Base-by-base conservation (phyloP, 2,329 filamentous ascomycete species). In the Sodiomyces alkalinus region DNA sequence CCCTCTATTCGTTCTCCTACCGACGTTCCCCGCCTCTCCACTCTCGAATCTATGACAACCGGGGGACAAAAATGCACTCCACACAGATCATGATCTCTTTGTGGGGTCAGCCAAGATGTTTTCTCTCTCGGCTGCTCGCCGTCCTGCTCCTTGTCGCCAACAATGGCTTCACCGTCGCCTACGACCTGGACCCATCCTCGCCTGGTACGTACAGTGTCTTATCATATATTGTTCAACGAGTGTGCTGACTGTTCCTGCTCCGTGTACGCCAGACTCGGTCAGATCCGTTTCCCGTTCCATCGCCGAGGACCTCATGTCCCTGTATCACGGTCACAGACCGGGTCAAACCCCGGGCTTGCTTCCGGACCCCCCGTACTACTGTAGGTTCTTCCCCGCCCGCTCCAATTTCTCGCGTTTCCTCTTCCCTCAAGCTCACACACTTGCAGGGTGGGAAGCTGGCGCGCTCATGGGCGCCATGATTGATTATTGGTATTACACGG, bases 401-500 rank as follows among this genome's bases (percentile, higher is more conserved):
- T n/a, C n/a, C n/a, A n/a, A n/a, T n/a, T n/a, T n/a, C n/a, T n/a
- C n/a, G n/a, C n/a, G n/a, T n/a, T n/a, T n/a, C n/a, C n/a, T n/a
- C n/a, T 30, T 11, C n/a, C n/a, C n/a, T n/a, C n/a, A n/a, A n/a
- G n/a, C n/a, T n/a, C n/a, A n/a, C n/a, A n/a, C n/a, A n/a, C n/a
- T 26, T 31, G 7, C 32, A 69, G 64, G 66, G 66, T 85, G 74
- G 80, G 77, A 80, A 52, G 76, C 63, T 8, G 80, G 80, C 29
- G 78, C 78, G 32, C 72, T 86, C 59, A 62, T 74, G 52, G 69
- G 68, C 14, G 61, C 76, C 3, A 56, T 90, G 36, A 62, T 92
- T 29, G 80, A 90, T 43, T 90, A 90, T 49, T 92, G 80, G 80
- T 80, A 75, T 46, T 81, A 82, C 47, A 87, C 80, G 0, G 74